Percentiles rank a stretch among this genome's conserved stretches.
phyloP scores from a whole-genome alignment of 1,284 basidiomycete species.

The Irpex sp. region DNA sequence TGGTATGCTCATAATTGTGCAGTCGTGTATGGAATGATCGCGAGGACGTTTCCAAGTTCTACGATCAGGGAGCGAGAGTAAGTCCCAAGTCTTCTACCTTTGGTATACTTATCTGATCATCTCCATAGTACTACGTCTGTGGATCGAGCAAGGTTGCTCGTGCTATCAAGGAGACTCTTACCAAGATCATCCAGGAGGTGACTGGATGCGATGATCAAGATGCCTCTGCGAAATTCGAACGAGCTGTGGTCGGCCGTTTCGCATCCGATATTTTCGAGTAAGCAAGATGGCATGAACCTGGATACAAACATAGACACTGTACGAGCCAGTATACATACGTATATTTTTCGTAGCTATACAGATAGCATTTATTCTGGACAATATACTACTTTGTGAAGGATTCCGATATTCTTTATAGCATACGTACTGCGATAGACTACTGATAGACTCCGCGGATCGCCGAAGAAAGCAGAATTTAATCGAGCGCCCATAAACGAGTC shows the following conservation, averaged over 20 bases:
- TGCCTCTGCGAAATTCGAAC: neutral
- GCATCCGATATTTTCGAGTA: slow-evolving; percentile 5
- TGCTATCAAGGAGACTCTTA: slow-evolving; percentile 32
- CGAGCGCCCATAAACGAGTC: neutral
- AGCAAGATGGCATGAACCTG: neutral
- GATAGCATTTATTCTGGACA: neutral
- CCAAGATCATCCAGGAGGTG: slow-evolving; percentile 22
- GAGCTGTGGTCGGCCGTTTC: neutral
- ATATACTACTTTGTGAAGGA: neutral
- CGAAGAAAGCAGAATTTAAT: neutral
- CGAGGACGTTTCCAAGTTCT: slow-evolving; percentile 30
- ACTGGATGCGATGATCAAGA: neutral
- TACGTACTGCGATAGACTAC: too few species aligned
- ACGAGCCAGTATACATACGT: neutral
- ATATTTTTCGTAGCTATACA: too few species aligned
- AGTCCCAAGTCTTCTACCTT: neutral
- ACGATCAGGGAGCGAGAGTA: slow-evolving; percentile 44
- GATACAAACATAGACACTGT: neutral
- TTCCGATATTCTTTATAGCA: too few species aligned
- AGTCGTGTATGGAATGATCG: slow-evolving; percentile 45
- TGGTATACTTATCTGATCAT: neutral
- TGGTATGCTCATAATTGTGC: neutral
- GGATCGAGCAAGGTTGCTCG: slow-evolving; percentile 35
- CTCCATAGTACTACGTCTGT: slow-evolving; percentile 40
- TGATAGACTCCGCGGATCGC: too few species aligned